Evolutionary conservation across 75 land plant genomes (phyloP).

Genomic region (Azolla pinnata): DNA sequence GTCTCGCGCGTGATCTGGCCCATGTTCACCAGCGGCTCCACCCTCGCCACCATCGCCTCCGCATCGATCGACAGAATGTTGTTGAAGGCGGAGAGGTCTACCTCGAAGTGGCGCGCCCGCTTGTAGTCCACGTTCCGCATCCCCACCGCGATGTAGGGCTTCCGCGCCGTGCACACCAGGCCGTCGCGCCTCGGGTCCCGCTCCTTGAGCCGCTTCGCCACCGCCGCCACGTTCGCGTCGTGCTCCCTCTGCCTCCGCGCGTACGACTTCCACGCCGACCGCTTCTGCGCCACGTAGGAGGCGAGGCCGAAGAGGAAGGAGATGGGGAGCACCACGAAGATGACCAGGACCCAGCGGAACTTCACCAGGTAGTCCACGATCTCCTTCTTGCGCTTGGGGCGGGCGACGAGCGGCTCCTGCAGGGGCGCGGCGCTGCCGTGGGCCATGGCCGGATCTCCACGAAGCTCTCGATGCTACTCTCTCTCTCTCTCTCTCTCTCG

Average conservation of each 20-base stretch:
- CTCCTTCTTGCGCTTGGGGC: conserved; percentile 63
- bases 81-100: conserved; percentile 79
- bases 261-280: conserved; percentile 70
- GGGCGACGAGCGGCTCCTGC: conserved; percentile 7
- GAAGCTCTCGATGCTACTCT: neutral
- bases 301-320: conserved; percentile 56
- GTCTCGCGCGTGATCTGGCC: conserved; percentile 77
- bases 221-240: conserved; percentile 76
- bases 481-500: conserved; percentile 1
- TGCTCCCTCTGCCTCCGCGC: conserved; percentile 88
- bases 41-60: conserved; percentile 73
- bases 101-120: conserved; percentile 95
- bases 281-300: conserved; percentile 55
- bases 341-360: conserved; percentile 90
- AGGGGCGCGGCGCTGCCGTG: neutral
- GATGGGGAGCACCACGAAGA: conserved; percentile 82
- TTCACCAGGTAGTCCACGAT: conserved; percentile 78
- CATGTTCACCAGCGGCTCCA: conserved; percentile 88
- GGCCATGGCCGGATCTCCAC: neutral
- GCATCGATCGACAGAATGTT: conserved; percentile 66
- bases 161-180: conserved; percentile 92
- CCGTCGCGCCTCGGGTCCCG: conserved; percentile 77
- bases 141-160: conserved; percentile 92
- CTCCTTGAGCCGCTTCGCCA: conserved; percentile 67
- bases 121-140: conserved; percentile 98